Conservation (phyloP, 805 yeast species). For the Komagataella pastoris region DNA sequence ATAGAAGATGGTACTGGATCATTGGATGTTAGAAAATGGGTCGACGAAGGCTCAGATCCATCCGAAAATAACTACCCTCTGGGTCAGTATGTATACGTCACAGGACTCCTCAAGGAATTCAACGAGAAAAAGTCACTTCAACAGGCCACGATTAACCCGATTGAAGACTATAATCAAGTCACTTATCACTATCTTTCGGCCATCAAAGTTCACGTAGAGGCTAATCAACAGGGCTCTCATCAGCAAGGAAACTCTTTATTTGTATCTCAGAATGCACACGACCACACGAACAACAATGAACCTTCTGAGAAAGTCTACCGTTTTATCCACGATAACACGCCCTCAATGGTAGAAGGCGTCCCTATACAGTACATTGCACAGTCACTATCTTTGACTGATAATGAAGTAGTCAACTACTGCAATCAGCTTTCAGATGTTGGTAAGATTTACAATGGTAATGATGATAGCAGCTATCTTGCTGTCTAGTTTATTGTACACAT, state of each 20-base stretch:
- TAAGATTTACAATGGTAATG: constrained; percentile 53
- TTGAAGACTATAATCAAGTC: constrained; percentile 55
- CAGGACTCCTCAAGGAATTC: constrained; percentile 44
- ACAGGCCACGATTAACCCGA: constrained; percentile 41
- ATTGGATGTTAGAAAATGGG: constrained; percentile 55
- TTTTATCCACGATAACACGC: constrained; percentile 34
- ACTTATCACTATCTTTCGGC: constrained; percentile 57
- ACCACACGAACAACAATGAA: constrained; percentile 13
- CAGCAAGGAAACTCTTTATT: constrained; percentile 19
- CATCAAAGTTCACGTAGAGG: constrained; percentile 39
- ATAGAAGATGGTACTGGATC: constrained; percentile 75
- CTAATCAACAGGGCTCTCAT: constrained; percentile 22
- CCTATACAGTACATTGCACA: constrained; percentile 51
- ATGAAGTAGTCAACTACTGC: constrained; percentile 36
- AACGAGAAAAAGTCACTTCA: constrained; percentile 52
- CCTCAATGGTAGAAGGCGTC: constrained; percentile 65
- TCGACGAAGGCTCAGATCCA: constrained; percentile 24
- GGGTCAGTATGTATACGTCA: constrained; percentile 49
- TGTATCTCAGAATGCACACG: constrained; percentile 24
- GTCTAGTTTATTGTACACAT: constrained; percentile 23
- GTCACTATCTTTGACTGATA: constrained; percentile 33
- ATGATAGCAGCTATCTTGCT: constrained; percentile 48
- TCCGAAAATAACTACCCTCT: constrained; percentile 26
- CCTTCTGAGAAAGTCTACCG: constrained; percentile 31
- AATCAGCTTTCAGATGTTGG: constrained; percentile 52